Base-by-base conservation (phyloP, 1,284 basidiomycete species). In the Rhodotorula sp. region DNA sequence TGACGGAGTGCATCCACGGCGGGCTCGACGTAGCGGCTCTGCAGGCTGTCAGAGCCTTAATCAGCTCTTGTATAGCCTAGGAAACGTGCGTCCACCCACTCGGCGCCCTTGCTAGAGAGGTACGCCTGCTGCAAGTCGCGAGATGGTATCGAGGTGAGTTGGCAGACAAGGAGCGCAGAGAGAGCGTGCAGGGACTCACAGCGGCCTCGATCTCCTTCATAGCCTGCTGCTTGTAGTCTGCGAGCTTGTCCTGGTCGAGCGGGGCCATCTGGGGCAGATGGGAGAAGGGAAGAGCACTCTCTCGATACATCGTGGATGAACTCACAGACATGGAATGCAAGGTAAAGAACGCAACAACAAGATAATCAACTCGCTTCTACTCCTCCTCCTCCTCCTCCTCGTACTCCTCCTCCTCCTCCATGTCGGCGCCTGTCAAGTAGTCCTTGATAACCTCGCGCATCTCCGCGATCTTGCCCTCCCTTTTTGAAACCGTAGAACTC, bases 201-300 rank as follows among this genome's bases (percentile, higher is more conserved):
- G 64, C 64, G 27, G n/a, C 24, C 17, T 32, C 30, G 39, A 70
- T 57, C 6, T 70, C 64, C 2, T 48, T 29, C 6, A 70, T 20
- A 1, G 68, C 68, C 54, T 64, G 64, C 48, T 63, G 30, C 58
- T 70, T 62, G 62, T 70, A 70, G 11, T 27, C 39, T 34, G 66
- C 64, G 51, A 67, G 48, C 53, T 47, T 30, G 13, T 20, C 29
- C 15, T 34, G 22, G 51, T 63, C 30, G 59, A 27, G 29, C 17
- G 61, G 39, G 7, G 68, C 59, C 62, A 70, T 66, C n/a, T 11
- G 39, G 17, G n/a, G 51, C 10, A 24, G 27, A 27, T 39, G 22
- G 47, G 5, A 13, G 34, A 27, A 15, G 36, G 11, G 1, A 32
- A 30, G 8, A 19, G 4, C 7, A 44, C 17, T 46, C 15, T 30